These are phyloP conservation scores for Spatholobus suberectus DNA, from an alignment of 306 rosid genomes.

Conservation along the genomic window DNA sequence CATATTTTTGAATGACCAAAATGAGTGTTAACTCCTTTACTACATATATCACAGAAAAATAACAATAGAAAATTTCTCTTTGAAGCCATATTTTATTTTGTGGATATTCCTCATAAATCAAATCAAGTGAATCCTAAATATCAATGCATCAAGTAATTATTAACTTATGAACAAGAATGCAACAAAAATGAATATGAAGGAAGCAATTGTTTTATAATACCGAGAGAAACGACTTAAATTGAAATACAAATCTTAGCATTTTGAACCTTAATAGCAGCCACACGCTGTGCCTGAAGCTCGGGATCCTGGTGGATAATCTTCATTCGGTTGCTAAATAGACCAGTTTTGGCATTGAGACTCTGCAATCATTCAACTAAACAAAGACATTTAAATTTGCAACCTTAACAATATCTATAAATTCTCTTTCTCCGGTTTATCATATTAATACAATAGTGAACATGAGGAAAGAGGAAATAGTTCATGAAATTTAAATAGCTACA, in stretches of 20 bases:
- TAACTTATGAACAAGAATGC: neutral
- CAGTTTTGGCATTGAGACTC: constrained; percentile 98
- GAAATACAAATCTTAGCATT: constrained; percentile 33
- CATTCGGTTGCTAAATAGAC: constrained; percentile 97
- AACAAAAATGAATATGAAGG: neutral
- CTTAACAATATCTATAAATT: constrained; percentile 29
- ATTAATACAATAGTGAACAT: neutral
- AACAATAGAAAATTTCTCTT: neutral
- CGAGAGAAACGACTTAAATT: neutral
- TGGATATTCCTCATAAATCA: neutral
- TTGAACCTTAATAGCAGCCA: constrained; percentile 92
- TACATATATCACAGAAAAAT: constrained; percentile 1
- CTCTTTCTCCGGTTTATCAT: neutral
- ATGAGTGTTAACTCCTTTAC: neutral
- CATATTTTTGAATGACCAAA: neutral
- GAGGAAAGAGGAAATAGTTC: constrained; percentile 1
- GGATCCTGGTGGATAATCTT: constrained; percentile 94
- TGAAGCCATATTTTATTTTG: neutral
- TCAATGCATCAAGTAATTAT: neutral
- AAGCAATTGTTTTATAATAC: neutral
- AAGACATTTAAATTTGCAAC: constrained; percentile 62
- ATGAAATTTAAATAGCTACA: constrained; percentile 16
- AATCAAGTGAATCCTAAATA: constrained; percentile 4
- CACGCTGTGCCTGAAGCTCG: constrained; percentile 85
- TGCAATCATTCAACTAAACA: constrained; percentile 89